Conservation (phyloP, 2,329 filamentous ascomycete species). For the Grosmannia serpens region DNA sequence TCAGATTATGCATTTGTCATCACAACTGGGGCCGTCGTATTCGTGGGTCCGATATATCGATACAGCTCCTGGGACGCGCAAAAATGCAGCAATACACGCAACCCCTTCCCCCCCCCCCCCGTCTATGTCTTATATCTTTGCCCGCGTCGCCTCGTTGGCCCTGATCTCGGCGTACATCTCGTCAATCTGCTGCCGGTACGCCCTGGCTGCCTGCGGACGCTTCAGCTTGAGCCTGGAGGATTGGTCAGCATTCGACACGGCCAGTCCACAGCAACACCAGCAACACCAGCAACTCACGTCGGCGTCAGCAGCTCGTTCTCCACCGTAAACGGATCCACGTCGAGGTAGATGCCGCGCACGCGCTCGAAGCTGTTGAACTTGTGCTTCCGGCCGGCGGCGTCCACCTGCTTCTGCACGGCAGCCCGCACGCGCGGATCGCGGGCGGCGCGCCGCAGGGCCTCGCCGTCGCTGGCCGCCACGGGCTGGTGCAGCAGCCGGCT, state of each 20-base stretch:
- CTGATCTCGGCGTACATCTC: conserved; percentile 45
- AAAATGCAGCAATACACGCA: too few relatives aligned
- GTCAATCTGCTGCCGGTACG: conserved; percentile 40
- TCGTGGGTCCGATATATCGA: too few relatives aligned
- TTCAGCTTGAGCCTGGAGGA: conserved; percentile 44
- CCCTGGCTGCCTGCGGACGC: conserved; percentile 42
- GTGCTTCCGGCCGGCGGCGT: conserved; percentile 64
- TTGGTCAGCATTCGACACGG: too few relatives aligned
- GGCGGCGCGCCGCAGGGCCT: conserved; percentile 55
- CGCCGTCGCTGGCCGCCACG: conserved; percentile 52
- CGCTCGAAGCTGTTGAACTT: conserved; percentile 91
- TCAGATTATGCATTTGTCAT: too few relatives aligned
- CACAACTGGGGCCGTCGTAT: too few relatives aligned
- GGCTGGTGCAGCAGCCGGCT: conserved; percentile 61
- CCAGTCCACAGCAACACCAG: neutral
- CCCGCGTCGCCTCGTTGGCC: conserved; percentile 25
- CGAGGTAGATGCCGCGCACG: conserved; percentile 61
- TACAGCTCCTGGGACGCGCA: too few relatives aligned
- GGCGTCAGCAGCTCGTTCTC: conserved; percentile 85
- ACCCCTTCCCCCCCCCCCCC: too few relatives aligned
- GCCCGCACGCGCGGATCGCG: conserved; percentile 59
- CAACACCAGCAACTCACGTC: conserved; percentile 50
- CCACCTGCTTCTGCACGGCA: conserved; percentile 68
- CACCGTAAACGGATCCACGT: conserved; percentile 81
- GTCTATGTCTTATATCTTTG: conserved; percentile 40